Conservation (phyloP, 2,329 filamentous ascomycete genomes). For the Talaromyces sp. region DNA sequence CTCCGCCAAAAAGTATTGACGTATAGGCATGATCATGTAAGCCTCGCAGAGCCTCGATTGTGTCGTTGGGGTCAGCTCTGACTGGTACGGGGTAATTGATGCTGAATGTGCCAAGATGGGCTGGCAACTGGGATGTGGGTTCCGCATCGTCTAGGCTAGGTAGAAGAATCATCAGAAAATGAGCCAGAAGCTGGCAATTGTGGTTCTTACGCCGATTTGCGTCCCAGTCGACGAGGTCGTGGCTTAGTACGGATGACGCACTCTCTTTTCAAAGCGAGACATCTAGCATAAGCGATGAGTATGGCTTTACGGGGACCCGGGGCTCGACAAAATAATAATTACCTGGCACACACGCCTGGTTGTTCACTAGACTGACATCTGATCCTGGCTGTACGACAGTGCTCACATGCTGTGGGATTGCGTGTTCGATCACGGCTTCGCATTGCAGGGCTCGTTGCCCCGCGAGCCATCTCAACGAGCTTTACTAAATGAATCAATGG, state of each 20-base stretch:
- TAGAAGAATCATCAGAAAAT: neutral
- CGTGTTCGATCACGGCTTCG: neutral
- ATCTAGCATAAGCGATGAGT: constrained; percentile 5
- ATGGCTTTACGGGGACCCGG: neutral
- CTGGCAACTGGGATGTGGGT: neutral
- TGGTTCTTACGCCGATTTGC: constrained; percentile 5
- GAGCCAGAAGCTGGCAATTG: neutral
- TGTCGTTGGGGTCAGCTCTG: neutral
- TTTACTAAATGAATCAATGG: neutral
- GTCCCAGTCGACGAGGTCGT: constrained; percentile 5
- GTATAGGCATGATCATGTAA: constrained; percentile 4
- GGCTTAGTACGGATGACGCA: constrained; percentile 4
- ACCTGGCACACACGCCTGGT: constrained; percentile 4
- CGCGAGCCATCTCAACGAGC: neutral
- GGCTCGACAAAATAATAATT: neutral
- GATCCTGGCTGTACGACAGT: constrained; percentile 1
- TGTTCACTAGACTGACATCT: constrained; percentile 6
- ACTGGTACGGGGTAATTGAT: constrained; percentile 3
- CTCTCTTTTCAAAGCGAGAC: constrained; percentile 8
- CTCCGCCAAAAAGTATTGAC: neutral
- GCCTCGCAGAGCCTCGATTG: neutral
- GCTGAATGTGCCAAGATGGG: neutral
- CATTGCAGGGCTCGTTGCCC: neutral
- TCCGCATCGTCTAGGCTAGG: neutral
- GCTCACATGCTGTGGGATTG: constrained; percentile 5